Evolutionary conservation across 2,329 filamentous ascomycete genomes (phyloP).

Genomic region (Botrytis sinoallii): DNA sequence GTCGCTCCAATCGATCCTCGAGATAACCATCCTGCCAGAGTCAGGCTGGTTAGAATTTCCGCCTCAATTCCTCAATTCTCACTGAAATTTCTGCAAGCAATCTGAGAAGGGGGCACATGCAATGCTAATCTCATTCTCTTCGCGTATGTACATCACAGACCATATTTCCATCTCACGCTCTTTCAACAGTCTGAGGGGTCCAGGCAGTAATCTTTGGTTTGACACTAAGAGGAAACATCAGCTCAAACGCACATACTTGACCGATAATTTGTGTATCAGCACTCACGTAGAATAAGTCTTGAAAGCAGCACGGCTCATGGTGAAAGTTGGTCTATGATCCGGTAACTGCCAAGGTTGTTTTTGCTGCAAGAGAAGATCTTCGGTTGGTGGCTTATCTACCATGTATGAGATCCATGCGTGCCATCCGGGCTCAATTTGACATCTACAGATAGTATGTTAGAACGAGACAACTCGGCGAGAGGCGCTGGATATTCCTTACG

Average conservation of each 20-base stretch:
- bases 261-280: not conserved
- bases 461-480: not conserved
- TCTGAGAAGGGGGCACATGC: not conserved
- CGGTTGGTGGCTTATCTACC: slow-evolving; percentile 78
- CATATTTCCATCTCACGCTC: slow-evolving; percentile 25
- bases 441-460: slow-evolving; percentile 42
- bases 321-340: slow-evolving; percentile 70
- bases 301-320: slow-evolving; percentile 73
- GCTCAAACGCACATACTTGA: slow-evolving; percentile 3
- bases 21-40: not conserved
- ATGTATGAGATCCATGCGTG: slow-evolving; percentile 96
- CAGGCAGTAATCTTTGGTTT: slow-evolving; percentile 54
- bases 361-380: slow-evolving; percentile 70
- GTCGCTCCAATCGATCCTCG: not conserved
- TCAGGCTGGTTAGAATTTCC: not conserved
- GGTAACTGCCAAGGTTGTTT: slow-evolving; percentile 72
- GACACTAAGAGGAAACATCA: slow-evolving; percentile 39
- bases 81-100: not conserved
- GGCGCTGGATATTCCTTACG: slow-evolving; percentile 48
- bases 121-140: slow-evolving; percentile 17
- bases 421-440: slow-evolving; percentile 93
- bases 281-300: slow-evolving; percentile 95
- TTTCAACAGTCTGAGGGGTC: slow-evolving; percentile 44
- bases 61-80: not conserved
- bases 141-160: slow-evolving; percentile 32